Conservation (phyloP, 495 filamentous ascomycete genomes). For the Penicillium egyptiacum region DNA sequence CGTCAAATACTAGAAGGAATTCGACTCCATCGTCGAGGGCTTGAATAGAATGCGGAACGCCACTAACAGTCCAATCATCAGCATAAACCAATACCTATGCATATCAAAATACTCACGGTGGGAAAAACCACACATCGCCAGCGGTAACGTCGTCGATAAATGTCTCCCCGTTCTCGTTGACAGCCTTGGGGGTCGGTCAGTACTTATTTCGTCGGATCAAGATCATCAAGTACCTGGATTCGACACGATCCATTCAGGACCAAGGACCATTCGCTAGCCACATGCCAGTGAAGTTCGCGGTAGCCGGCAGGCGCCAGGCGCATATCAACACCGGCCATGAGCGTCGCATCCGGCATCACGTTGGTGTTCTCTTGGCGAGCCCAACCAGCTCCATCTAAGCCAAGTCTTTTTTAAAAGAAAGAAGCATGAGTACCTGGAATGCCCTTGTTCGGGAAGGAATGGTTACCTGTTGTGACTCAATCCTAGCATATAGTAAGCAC, state of each 20-base stretch:
- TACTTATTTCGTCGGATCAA: background rate
- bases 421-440: constrained; percentile 6
- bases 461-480: constrained; percentile 59
- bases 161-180: constrained; percentile 62
- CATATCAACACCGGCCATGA: constrained; percentile 80
- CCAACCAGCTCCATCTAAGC: constrained; percentile 61
- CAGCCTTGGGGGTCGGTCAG: constrained; percentile 40
- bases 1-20: constrained; percentile 70
- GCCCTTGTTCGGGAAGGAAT: too few relatives aligned
- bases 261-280: constrained; percentile 64
- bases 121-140: constrained; percentile 74
- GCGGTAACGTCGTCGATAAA: constrained; percentile 65
- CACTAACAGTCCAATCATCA: constrained; percentile 30
- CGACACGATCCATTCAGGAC: constrained; percentile 65
- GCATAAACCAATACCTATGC: background rate
- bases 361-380: constrained; percentile 65
- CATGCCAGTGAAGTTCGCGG: constrained; percentile 74
- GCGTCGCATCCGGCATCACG: constrained; percentile 62
- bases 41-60: constrained; percentile 68
- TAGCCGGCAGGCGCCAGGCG: constrained; percentile 64
- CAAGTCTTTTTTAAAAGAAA: constrained; percentile 39
- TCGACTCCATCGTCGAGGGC: constrained; percentile 63
- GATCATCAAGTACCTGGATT: constrained; percentile 34
- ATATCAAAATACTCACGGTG: constrained; percentile 34
- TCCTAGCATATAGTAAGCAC: constrained; percentile 19